These are phyloP conservation scores for Solanum phureja DNA, from an alignment of 257 asterid species.

Conservation along the genomic window DNA sequence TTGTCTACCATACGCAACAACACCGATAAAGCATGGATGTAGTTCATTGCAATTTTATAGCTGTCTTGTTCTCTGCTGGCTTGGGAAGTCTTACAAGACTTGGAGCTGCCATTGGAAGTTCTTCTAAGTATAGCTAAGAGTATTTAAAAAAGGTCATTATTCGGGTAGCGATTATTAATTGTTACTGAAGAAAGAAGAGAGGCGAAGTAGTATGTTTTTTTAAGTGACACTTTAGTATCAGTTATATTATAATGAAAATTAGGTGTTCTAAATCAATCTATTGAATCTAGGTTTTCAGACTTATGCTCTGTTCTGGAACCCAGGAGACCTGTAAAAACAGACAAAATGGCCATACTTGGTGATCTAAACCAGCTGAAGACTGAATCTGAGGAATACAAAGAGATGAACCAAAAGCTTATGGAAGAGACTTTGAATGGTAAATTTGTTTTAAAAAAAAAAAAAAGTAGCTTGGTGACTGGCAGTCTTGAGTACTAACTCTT, in stretches of 20 bases:
- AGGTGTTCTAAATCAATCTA: neutral
- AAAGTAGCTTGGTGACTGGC: neutral
- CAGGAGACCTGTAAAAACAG: constrained; percentile 57
- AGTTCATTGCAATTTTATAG: neutral
- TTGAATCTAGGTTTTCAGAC: constrained; percentile 47
- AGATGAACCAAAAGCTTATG: too few species aligned
- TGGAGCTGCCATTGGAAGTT: neutral
- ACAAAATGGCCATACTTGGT: constrained; percentile 56
- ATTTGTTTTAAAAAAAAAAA: too few species aligned
- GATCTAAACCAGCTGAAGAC: too few species aligned
- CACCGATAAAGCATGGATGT: neutral
- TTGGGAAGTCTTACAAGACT: neutral
- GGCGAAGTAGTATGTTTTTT: neutral
- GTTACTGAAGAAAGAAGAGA: neutral
- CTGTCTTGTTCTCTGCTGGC: neutral
- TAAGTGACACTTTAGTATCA: neutral
- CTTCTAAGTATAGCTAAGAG: neutral
- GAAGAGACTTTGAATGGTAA: neutral
- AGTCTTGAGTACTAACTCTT: neutral
- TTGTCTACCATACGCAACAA: neutral
- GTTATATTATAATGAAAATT: neutral
- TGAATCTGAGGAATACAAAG: too few species aligned
- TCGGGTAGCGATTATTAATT: neutral
- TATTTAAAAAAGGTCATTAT: neutral
- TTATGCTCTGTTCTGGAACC: constrained; percentile 57